Conservation (phyloP, 2,329 filamentous ascomycete species). For the Hymenoscyphus occultus region DNA sequence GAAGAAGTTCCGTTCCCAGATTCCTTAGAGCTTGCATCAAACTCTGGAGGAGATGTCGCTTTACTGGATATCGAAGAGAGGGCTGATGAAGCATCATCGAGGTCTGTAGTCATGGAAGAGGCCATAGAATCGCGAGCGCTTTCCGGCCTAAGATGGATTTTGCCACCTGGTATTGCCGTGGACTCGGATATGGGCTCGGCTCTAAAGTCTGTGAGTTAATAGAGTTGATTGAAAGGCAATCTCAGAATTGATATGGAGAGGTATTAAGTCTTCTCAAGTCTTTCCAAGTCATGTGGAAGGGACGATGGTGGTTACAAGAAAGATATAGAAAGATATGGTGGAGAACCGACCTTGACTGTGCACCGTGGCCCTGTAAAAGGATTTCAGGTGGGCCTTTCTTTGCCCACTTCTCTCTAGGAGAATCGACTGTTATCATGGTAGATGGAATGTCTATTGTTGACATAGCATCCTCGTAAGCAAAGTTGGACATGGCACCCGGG, state of each 20-base stretch:
- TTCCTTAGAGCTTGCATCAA: constrained; percentile 40
- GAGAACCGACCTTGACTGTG: constrained; percentile 23
- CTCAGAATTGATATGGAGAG: not conserved
- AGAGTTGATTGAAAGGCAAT: constrained; percentile 6
- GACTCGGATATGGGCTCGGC: constrained; percentile 24
- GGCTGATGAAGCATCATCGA: constrained; percentile 46
- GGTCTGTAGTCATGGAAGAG: constrained; percentile 54
- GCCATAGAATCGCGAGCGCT: constrained; percentile 44
- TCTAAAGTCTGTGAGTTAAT: constrained; percentile 31
- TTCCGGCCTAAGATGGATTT: constrained; percentile 34
- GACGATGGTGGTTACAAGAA: constrained; percentile 10
- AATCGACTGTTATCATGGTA: constrained; percentile 32
- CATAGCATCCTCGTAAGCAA: constrained; percentile 28
- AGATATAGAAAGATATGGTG: constrained; percentile 31
- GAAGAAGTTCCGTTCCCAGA: constrained; percentile 20
- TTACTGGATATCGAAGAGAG: constrained; percentile 59
- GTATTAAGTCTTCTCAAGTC: constrained; percentile 17
- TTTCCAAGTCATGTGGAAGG: constrained; percentile 16
- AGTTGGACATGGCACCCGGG: constrained; percentile 31
- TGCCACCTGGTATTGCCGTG: constrained; percentile 24
- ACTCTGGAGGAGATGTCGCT: constrained; percentile 58
- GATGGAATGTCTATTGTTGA: constrained; percentile 25
- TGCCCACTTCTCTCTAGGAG: constrained; percentile 25
- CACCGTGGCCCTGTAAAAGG: constrained; percentile 21
- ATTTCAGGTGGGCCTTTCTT: constrained; percentile 19